Base-by-base conservation (phyloP, 1,139 yeast species). In the Magnusiomyces ingens region DNA sequence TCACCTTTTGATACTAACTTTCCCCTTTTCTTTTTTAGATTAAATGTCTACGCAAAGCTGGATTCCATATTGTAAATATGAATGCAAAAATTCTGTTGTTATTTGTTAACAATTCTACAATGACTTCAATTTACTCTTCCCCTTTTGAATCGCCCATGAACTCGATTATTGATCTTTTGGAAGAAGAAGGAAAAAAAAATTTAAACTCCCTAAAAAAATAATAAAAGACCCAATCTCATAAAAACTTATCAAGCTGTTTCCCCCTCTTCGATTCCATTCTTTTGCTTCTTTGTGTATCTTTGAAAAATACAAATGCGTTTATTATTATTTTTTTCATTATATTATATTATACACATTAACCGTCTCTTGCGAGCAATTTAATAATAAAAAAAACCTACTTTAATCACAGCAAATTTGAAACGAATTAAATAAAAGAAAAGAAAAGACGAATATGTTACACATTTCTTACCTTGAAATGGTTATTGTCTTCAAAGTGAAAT, bases 11-110 rank as follows among this genome's bases (percentile, higher is more conserved):
- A 13, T 37, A 35, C 45, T 29, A n/a, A 32, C 37, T 26, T 32
- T 43, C 3, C 22, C 36, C 17, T 4, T 55, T 79, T 76, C 3
- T 75, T 75, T 59, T 52, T 54, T 45, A 54, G 56, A 17, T 50
- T 63, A 56, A 59, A 60, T 44, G 69, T 69, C 12, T 70, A 67
- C 56, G 63, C 71, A n/a, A 69, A 67, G 60, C 60, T 70, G 46
- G 73, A 70, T 55, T 63, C 70, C 10, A 63, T 67, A 50, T 55
- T 67, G 57, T 67, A 62, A 15, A 29, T 46, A 19, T 32, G 47
- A n/a, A 21, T n/a, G n/a, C 18, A 41, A 48, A 40, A 26, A 22
- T n/a, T 8, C 3, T 13, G 22, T 17, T 21, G 19, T 21, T 2
- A 10, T 10, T 47, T 38, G 13, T 38, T 40, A 38, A 48, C 42